Conservation (phyloP, 2,329 filamentous ascomycete species). For the Neurospora crassa region DNA sequence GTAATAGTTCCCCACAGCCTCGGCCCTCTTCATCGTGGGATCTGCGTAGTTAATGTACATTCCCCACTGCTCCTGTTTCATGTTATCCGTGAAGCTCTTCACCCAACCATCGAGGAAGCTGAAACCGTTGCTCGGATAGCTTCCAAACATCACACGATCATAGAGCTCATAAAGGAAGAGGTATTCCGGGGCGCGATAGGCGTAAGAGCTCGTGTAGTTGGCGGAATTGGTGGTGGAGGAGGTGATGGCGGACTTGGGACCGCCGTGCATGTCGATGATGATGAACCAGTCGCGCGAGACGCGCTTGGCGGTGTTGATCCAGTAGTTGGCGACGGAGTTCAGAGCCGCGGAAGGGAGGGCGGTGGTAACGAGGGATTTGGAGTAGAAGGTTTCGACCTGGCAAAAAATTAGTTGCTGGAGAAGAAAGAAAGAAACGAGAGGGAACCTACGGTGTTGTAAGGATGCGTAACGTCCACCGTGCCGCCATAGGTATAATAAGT, state of each 20-base stretch:
- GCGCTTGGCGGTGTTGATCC: conserved; percentile 16
- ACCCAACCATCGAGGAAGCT: conserved; percentile 32
- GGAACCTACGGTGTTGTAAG: conserved; percentile 15
- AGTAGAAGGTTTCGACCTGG: conserved; percentile 23
- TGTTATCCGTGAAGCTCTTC: conserved; percentile 21
- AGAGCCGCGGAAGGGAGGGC: conserved; percentile 18
- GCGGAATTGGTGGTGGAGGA: conserved; percentile 15
- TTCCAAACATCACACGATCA: conserved; percentile 24
- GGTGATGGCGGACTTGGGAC: conserved; percentile 28
- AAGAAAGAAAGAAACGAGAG: neutral
- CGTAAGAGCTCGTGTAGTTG: conserved; percentile 25
- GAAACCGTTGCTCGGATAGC: conserved; percentile 28
- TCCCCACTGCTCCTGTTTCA: conserved; percentile 29
- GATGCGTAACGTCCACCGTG: conserved; percentile 17
- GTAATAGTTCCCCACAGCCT: conserved; percentile 41
- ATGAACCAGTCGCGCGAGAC: conserved; percentile 23
- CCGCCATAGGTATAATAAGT: conserved; percentile 23
- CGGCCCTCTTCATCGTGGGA: conserved; percentile 32
- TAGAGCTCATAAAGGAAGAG: conserved; percentile 42
- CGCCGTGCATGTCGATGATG: conserved; percentile 26
- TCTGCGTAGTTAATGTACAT: conserved; percentile 47
- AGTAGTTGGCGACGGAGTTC: conserved; percentile 20
- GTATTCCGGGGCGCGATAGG: conserved; percentile 28
- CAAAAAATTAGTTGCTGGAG: neutral
- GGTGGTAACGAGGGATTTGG: conserved; percentile 20